A percentile compares a stretch with the other conserved stretches of the same genome.
Evolutionary conservation across 2,329 filamentous ascomycete species (phyloP).

Genomic region (Blumeria graminis): DNA sequence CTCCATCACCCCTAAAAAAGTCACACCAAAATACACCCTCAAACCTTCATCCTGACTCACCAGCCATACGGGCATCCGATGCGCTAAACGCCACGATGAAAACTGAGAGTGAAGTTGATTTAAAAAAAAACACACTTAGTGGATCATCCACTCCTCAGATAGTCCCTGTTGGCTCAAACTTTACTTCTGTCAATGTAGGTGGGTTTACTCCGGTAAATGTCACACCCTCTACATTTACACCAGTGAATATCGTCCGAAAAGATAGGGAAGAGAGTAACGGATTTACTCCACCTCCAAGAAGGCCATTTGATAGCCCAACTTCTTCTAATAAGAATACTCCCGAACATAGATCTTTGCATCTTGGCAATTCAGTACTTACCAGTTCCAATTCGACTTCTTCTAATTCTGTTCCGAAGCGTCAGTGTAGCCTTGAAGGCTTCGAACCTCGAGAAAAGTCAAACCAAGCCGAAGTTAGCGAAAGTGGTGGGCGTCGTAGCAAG

Average conservation of each 20-base stretch:
- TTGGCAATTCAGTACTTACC: conserved; percentile 23
- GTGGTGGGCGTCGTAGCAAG: conserved; percentile 64
- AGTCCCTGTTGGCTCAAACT: conserved; percentile 12
- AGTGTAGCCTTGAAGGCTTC: conserved; percentile 34
- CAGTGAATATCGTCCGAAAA: conserved; percentile 25
- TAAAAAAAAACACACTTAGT: conserved; percentile 5
- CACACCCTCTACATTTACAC: conserved; percentile 27
- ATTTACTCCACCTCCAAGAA: conserved; percentile 22
- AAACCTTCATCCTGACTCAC: conserved; percentile 38
- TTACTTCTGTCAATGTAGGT: conserved; percentile 21
- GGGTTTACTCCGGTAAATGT: conserved; percentile 44
- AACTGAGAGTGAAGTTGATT: conserved; percentile 14
- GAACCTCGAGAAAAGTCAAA: conserved; percentile 14
- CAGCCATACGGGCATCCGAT: conserved; percentile 32
- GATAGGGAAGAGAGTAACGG: conserved; percentile 23
- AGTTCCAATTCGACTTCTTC: conserved; percentile 22
- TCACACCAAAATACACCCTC: conserved; percentile 34
- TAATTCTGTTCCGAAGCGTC: conserved; percentile 45
- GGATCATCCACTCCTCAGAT: conserved; percentile 6
- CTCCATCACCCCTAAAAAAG: conserved; percentile 49
- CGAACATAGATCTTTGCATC: conserved; percentile 31
- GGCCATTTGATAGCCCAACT: conserved; percentile 35
- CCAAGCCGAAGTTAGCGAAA: conserved; percentile 25
- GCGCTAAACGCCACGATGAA: conserved; percentile 30
- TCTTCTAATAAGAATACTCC: conserved; percentile 39